A percentile compares a stretch with the other conserved stretches of the same genome.
Evolutionary conservation across 2,329 filamentous ascomycete genomes (phyloP).

Genomic region (Ophiostoma piceae): DNA sequence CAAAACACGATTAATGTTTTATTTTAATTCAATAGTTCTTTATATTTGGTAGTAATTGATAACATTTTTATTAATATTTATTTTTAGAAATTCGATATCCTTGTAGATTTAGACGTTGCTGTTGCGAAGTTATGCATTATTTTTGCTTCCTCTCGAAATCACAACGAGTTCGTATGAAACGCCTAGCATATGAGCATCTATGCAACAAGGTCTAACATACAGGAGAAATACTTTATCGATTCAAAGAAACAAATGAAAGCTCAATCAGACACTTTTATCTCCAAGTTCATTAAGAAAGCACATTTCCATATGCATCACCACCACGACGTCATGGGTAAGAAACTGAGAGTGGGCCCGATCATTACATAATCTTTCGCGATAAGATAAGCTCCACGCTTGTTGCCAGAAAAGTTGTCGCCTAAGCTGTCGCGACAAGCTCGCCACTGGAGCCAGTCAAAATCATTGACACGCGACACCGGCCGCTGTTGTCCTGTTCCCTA

Average conservation of each 20-base stretch:
- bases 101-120: no score
- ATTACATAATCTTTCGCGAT: constrained; percentile 2
- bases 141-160: no score
- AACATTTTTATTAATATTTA: no score
- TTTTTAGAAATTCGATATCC: no score
- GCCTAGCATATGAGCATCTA: no score
- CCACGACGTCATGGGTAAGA: not conserved
- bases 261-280: not conserved
- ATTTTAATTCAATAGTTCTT: not conserved
- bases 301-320: not conserved
- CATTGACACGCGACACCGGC: constrained; percentile 17
- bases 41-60: no score
- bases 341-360: not conserved
- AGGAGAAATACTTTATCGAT: no score
- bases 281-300: not conserved
- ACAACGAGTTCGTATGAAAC: no score
- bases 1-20: not conserved
- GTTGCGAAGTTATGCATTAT: no score
- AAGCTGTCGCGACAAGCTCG: constrained; percentile 6
- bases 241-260: no score
- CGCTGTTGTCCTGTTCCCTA: not conserved
- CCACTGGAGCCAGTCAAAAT: not conserved
- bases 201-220: no score
- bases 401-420: constrained; percentile 9
- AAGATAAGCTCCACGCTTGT: constrained; percentile 6